Conservation (phyloP, 1,284 basidiomycete species). For the Coniferiporia weirii region DNA sequence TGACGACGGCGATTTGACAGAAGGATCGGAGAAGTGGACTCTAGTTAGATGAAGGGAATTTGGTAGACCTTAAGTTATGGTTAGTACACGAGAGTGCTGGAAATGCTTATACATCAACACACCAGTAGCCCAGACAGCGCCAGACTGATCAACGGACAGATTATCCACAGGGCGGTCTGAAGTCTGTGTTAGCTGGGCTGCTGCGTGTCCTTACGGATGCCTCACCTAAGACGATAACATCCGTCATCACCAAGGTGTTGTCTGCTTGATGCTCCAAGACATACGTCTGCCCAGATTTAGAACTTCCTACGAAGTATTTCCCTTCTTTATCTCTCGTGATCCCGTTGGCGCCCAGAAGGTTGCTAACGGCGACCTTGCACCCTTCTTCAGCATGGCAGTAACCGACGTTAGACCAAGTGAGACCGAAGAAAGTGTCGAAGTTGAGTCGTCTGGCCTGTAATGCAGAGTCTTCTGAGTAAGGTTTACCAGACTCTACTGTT, state of each 20-base stretch:
- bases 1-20: slow-evolving; percentile 37
- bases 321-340: slow-evolving; percentile 46
- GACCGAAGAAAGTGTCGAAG: slow-evolving; percentile 20
- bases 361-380: slow-evolving; percentile 48
- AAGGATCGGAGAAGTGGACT: slow-evolving; percentile 38
- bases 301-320: slow-evolving; percentile 52
- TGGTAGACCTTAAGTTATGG: slow-evolving; percentile 28
- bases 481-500: background rate
- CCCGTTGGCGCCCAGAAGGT: slow-evolving; percentile 48
- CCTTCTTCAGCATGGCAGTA: slow-evolving; percentile 55
- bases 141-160: slow-evolving; percentile 48
- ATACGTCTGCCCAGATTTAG: slow-evolving; percentile 36
- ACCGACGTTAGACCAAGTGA: slow-evolving; percentile 39
- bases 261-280: slow-evolving; percentile 53
- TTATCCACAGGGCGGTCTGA: slow-evolving; percentile 51
- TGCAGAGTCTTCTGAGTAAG: background rate
- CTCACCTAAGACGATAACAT: slow-evolving; percentile 41
- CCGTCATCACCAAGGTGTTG: slow-evolving; percentile 45
- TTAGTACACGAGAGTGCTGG: background rate
- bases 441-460: slow-evolving; percentile 5
- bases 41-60: slow-evolving; percentile 24
- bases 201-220: background rate
- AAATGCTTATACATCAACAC: slow-evolving; percentile 16
- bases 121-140: slow-evolving; percentile 56
- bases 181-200: slow-evolving; percentile 1